Evolutionary conservation across 306 rosid species (phyloP), one percentile per base, ranked within the genome.

Genomic region (Psophocarpus tetragonolobus): DNA sequence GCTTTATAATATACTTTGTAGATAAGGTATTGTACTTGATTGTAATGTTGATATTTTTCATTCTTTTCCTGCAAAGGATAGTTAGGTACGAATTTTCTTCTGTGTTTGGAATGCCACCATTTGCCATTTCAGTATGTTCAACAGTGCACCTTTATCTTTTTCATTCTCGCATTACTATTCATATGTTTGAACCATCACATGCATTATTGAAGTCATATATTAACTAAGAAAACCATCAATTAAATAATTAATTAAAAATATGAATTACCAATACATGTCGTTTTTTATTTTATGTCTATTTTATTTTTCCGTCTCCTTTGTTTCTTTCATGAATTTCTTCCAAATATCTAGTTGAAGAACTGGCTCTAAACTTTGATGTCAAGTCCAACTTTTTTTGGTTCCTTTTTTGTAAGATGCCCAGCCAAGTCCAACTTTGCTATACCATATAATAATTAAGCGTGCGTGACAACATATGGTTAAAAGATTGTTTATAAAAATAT

Each of bases 1-100:
- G 81, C 76, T 78, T 78, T 66, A 45, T 14, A 21, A 48, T 65
- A 47, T 75, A 48, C 80, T 84, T 33, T 75, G 86, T 75, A 74
- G 84, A 82, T 85, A 79, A 57, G 80, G 86, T 80, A 23, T 64
- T 85, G 82, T 73, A 75, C 15, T 50, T 58, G 39, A 27, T 58
- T 27, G 18, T 60, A 73, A 29, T 68, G 45, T 42, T 80, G 26
- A 75, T 79, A 66, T 38, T 72, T 75, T 54, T 69, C 51, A 63
- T 82, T 82, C 48, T 74, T 54, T 74, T 21, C 47, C 4, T 0
- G 9, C 10, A 75, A 63, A 69, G 66, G 72, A 0, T 32, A 61
- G 26, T 24, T 71, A 53, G 58, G 29, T 30, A 61, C 10, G 10
- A 17, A 38, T 32, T 77, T 74, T 11, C 81, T 42, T 78, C 53